Base-by-base conservation (phyloP, 441 rosid genomes). In the Euphorbia celastroides region DNA sequence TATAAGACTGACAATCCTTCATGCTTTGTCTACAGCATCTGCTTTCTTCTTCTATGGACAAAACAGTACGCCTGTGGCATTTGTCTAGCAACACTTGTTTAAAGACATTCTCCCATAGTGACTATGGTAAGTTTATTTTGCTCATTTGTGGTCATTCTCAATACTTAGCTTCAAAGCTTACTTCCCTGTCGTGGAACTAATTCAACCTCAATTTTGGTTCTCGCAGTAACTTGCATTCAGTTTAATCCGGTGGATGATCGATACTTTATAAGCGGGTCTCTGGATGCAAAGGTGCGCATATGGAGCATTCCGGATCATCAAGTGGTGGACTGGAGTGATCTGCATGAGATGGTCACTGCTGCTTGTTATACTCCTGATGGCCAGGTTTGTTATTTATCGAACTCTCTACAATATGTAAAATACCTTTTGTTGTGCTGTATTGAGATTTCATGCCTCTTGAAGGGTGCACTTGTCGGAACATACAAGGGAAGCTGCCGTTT, bases 241-340 rank as follows among this genome's bases (percentile, higher is more conserved):
- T 95, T 92, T 74, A 88, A 92, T 78, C 99, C 99, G 11, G 80
- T 83, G 68, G 86, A 95, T 73, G 86, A 90, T 46, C 79, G 80
- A 75, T 78, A 78, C 82, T 95, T 95, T 86, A 81, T 92, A 65
- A 95, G 89, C 54, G 98, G 99, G 61, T 95, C 98, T 3, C 80
- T 95, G 64, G 99, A 94, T 75, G 99, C 97, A 51, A 94, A 89
- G 86, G 84, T 94, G 66, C 96, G 99, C 36, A 86, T 92, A 26
- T 95, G 98, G 97, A 86, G 80, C 62, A 69, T 85, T 70, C 67
- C 84, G 72, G 66, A 77, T 26, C 79, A 85, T 78, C 88, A 83
- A 60, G 99, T 95, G 72, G 85, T 87, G 68, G 95, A 85, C 51
- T 95, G 94, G 91, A 86, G 83, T 0, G 96, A 90, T 63, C 67